A percentile compares a stretch with the other conserved stretches of the same genome.
Evolutionary conservation across 352 stramenopile species (phyloP).

Genomic region (Globisporangium takayamanum): DNA sequence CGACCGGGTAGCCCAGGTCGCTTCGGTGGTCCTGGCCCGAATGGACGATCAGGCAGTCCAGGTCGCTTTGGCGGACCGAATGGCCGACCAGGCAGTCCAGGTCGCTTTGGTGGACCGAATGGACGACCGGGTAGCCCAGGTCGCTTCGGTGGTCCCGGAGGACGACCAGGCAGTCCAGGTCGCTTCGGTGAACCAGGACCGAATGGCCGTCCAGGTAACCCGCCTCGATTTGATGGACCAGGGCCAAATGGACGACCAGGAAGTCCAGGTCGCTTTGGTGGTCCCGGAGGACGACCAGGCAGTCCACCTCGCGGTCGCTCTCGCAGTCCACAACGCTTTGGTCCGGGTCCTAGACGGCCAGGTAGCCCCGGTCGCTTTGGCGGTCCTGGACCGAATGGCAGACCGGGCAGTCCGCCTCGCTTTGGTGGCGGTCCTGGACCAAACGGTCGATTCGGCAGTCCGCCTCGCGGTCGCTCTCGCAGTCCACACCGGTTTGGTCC

Average conservation of each 20-base stretch:
- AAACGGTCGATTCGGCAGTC: neutral
- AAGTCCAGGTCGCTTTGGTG: neutral
- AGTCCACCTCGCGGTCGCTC: slow-evolving; percentile 1
- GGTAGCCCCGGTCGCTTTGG: slow-evolving; percentile 10
- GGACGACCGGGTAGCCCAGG: neutral
- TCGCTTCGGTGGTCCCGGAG: neutral
- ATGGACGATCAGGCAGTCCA: neutral
- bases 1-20: neutral
- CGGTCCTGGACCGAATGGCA: neutral
- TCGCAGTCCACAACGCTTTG: slow-evolving; percentile 5
- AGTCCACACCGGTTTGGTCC: slow-evolving; percentile 4
- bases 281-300: neutral
- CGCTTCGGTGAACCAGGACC: neutral
- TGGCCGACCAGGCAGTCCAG: neutral
- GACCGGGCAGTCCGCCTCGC: neutral
- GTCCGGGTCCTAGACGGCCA: neutral
- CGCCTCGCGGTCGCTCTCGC: neutral
- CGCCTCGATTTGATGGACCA: neutral
- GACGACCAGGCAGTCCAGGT: neutral
- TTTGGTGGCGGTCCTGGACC: neutral
- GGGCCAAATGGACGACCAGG: neutral
- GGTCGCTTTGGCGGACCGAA: neutral
- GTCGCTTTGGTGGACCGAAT: neutral
- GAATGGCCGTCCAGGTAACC: slow-evolving; percentile 5
- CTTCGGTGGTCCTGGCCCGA: neutral